Percentiles rank a stretch among this genome's conserved stretches.
Evolutionary conservation across 768 basidiomycete species (phyloP).

Genomic region (Psilocybe cubensis): DNA sequence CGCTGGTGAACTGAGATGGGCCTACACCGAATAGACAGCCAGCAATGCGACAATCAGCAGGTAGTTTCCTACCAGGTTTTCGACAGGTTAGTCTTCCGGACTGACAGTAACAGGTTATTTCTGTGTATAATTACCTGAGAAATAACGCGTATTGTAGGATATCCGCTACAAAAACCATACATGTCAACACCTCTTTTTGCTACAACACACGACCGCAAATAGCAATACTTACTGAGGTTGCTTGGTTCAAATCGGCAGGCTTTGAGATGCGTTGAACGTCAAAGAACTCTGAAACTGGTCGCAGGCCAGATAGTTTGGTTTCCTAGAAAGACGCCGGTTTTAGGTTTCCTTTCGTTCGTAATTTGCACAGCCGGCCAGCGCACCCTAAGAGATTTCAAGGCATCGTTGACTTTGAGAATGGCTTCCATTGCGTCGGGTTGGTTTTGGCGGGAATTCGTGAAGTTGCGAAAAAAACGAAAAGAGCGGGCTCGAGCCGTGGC

Average conservation of each 20-base stretch:
- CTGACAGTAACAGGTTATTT: neutral
- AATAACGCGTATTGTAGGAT: conserved; percentile 93
- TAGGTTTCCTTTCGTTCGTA: neutral
- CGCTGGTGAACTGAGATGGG: conserved; percentile 1
- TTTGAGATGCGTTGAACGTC: conserved; percentile 83
- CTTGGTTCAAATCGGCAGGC: conserved; percentile 80
- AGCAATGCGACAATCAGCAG: conserved; percentile 74
- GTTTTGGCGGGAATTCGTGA: conserved; percentile 11
- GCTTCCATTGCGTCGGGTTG: conserved; percentile 57
- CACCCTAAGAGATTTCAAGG: conserved; percentile 72
- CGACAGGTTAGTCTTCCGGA: too few species aligned
- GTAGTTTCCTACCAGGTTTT: conserved; percentile 85
- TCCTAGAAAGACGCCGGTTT: conserved; percentile 53
- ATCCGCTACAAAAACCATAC: conserved; percentile 65
- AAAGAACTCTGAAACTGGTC: conserved; percentile 79
- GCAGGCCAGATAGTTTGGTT: conserved; percentile 74
- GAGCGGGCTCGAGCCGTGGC: conserved; percentile 17
- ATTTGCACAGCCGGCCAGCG: conserved; percentile 20
- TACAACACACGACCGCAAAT: conserved; percentile 1
- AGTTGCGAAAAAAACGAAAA: conserved; percentile 16
- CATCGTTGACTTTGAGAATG: conserved; percentile 66
- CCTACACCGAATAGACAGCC: conserved; percentile 86
- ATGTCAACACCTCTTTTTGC: conserved; percentile 11
- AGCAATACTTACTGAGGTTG: conserved; percentile 71
- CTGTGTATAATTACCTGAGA: conserved; percentile 55